Conservation (phyloP, 2,329 filamentous ascomycete species). For the Calonectria pseudoturangicola region DNA sequence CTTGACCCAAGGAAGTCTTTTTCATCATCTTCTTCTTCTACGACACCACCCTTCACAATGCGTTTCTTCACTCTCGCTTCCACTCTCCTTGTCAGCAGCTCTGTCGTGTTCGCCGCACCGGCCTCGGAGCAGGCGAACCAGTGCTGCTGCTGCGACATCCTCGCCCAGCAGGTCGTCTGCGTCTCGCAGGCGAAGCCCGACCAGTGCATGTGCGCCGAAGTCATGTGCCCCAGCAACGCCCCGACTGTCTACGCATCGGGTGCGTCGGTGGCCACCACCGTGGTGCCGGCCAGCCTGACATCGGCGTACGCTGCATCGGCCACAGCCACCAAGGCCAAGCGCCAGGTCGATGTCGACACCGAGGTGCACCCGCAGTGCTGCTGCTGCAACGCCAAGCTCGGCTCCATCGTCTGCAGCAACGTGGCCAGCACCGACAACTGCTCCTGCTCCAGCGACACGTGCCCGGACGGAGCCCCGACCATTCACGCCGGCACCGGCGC, state of each 20-base stretch:
- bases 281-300: slow-evolving; percentile 4
- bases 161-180: slow-evolving; percentile 36
- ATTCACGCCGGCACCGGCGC: slow-evolving; percentile 8
- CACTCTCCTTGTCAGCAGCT: slow-evolving; percentile 47
- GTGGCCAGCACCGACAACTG: not conserved
- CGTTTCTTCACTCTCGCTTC: slow-evolving; percentile 50
- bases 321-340: not conserved
- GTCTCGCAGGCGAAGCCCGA: slow-evolving; percentile 32
- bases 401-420: slow-evolving; percentile 46
- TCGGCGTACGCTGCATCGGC: not conserved
- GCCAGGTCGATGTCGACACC: slow-evolving; percentile 4
- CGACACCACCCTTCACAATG: slow-evolving; percentile 44
- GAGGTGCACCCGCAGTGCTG: slow-evolving; percentile 44
- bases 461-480: slow-evolving; percentile 11
- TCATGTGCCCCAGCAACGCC: slow-evolving; percentile 31
- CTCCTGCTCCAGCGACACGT: not conserved
- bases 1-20: not conserved
- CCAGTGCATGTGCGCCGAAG: slow-evolving; percentile 43
- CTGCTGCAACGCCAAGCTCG: slow-evolving; percentile 47
- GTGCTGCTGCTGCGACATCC: slow-evolving; percentile 47
- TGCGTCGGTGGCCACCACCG: not conserved
- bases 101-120: slow-evolving; percentile 45
- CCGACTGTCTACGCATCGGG: slow-evolving; percentile 6
- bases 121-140: slow-evolving; percentile 29
- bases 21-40: not conserved